Conservation (phyloP, 352 stramenopile genomes). For the Pythium angustatum region DNA sequence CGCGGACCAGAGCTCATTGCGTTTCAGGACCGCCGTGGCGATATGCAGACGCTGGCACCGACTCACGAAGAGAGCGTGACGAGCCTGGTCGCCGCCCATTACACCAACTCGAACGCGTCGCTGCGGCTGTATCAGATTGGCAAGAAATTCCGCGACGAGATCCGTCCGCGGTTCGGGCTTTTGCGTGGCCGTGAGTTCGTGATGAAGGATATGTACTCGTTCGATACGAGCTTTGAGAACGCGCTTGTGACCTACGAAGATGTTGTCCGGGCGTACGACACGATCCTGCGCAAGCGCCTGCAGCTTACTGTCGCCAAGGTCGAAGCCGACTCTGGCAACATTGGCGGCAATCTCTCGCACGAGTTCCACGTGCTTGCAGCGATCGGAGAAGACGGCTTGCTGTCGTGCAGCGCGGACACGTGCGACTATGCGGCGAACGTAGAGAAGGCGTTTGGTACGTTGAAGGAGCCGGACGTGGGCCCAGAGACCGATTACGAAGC, state of each 20-base stretch:
- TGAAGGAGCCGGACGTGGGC: constrained; percentile 11
- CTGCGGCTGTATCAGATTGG: constrained; percentile 86
- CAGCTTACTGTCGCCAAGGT: constrained; percentile 76
- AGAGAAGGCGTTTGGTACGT: constrained; percentile 68
- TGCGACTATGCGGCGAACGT: constrained; percentile 89
- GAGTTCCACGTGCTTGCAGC: constrained; percentile 88
- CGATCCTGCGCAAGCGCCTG: constrained; percentile 67
- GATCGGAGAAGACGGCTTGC: constrained; percentile 81
- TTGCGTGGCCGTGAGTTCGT: constrained; percentile 85
- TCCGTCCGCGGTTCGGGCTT: constrained; percentile 82
- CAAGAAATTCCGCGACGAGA: constrained; percentile 89
- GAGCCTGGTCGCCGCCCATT: constrained; percentile 70
- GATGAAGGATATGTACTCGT: constrained; percentile 93
- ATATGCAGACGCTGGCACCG: constrained; percentile 66
- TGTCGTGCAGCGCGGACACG: constrained; percentile 52
- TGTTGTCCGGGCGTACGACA: constrained; percentile 78
- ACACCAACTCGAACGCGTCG: constrained; percentile 48
- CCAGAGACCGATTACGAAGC: not conserved
- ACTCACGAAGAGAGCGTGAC: constrained; percentile 89
- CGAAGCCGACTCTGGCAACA: constrained; percentile 84
- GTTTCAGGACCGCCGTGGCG: constrained; percentile 72
- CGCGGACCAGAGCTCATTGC: constrained; percentile 84
- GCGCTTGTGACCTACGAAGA: constrained; percentile 76
- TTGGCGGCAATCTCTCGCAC: constrained; percentile 87
- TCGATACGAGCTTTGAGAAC: constrained; percentile 64